Base-by-base conservation (phyloP, 139 green algal species). In the Auxenochlorella protothecoides region DNA sequence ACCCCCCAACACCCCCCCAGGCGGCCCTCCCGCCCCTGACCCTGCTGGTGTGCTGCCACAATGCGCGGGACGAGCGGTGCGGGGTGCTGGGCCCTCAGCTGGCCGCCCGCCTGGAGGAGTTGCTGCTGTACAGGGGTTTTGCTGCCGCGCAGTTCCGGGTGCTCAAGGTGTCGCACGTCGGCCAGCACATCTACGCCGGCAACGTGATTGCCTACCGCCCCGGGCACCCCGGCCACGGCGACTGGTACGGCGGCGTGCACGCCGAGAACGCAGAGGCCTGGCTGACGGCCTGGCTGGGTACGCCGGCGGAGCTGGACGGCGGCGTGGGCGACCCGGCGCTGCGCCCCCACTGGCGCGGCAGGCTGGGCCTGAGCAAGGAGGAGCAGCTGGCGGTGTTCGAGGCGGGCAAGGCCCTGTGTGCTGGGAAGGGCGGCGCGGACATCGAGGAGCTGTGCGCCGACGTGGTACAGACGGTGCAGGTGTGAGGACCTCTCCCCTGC, bases 111-210 rank as follows among this genome's bases (percentile, higher is more conserved):
- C 60, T 86, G 65, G 53, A 55, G 0, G 65, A 14, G 53, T 54
- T 82, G 66, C 54, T 57, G 10, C 53, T 4, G 66, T 13, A 5
- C 4, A 59, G 16, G 66, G 62, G 63, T 53, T 14, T 74, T 13
- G 12, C 52, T 16, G 55, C n/a, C 6, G 55, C 72, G 4, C 11
- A 53, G 10, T 11, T 85, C 13, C 60, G 55, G 2, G 75, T 86
- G 14, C 76, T 74, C 59, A 72, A 72, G 66, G 78, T 66, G 53
- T 75, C 62, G 3, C 81, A 86, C 63, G 53, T 86, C 0, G 81
- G 81, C n/a, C 78, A 78, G 13, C 81, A 86, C 68, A 79, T 76
- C 73, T 84, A 82, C 72, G 81, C 81, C 12, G 81, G 78, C 55
- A 86, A 86, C 53, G 81, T 84, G 14, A 44, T 84, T 4, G 78